These are phyloP conservation scores for Fusarium avenaceum DNA, from an alignment of 2,329 filamentous ascomycete genomes.

Conservation along the genomic window DNA sequence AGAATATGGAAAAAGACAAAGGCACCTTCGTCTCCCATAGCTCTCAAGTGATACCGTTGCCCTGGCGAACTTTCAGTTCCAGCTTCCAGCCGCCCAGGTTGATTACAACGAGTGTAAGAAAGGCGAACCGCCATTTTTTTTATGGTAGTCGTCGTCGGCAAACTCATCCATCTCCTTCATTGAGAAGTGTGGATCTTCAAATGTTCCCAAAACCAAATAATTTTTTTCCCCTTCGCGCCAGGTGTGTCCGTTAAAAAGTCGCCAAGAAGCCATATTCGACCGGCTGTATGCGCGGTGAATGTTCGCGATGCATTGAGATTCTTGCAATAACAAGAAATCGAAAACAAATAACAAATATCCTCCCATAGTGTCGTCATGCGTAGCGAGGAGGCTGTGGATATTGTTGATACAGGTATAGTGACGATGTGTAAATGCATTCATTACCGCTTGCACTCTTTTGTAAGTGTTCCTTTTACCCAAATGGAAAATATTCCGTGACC, in stretches of 20 bases:
- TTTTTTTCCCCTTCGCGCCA: conserved; percentile 43
- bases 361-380: conserved; percentile 47
- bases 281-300: conserved; percentile 27
- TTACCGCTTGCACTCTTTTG: conserved; percentile 57
- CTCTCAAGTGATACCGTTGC: conserved; percentile 50
- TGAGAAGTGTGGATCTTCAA: conserved; percentile 31
- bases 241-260: conserved; percentile 39
- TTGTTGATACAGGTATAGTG: conserved; percentile 62
- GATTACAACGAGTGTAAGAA: conserved; percentile 69
- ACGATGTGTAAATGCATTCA: conserved; percentile 58
- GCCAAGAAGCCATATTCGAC: conserved; percentile 43
- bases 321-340: conserved; percentile 35
- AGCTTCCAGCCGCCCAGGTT: conserved; percentile 55
- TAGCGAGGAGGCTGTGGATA: conserved; percentile 52
- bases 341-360: conserved; percentile 47
- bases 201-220: conserved; percentile 33
- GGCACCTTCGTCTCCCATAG: conserved; percentile 35
- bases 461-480: conserved; percentile 54
- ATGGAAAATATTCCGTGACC: conserved; percentile 47
- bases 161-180: conserved; percentile 41
- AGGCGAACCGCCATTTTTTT: conserved; percentile 52
- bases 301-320: conserved; percentile 47
- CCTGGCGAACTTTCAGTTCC: conserved; percentile 52
- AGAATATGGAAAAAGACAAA: conserved; percentile 50
- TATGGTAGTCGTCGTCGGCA: conserved; percentile 47